Evolutionary conservation across 2,329 filamentous ascomycete genomes (phyloP).

Genomic region (Helicocarpus griseus): DNA sequence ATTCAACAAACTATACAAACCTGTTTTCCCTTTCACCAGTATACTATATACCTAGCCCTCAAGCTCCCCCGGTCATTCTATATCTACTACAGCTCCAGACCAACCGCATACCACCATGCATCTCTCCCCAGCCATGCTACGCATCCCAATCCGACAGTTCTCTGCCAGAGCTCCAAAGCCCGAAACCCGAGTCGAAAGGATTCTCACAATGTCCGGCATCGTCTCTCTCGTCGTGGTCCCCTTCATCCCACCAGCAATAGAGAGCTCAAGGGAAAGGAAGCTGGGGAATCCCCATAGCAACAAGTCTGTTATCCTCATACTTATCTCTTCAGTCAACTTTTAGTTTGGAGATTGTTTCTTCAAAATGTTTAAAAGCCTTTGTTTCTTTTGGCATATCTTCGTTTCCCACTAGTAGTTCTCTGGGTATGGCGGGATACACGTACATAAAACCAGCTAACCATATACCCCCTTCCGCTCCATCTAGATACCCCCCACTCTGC

Average conservation of each 20-base stretch:
- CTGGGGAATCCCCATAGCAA: constrained; percentile 26
- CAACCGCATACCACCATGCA: neutral
- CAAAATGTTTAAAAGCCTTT: too few species aligned
- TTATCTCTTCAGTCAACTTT: neutral
- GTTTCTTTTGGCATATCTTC: too few species aligned
- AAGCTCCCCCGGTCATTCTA: neutral
- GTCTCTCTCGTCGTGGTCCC: constrained; percentile 35
- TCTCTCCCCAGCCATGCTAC: constrained; percentile 18
- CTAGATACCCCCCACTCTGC: constrained; percentile 32
- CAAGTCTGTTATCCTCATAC: constrained; percentile 2
- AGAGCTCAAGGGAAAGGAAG: constrained; percentile 34
- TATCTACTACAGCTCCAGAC: neutral
- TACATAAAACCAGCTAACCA: neutral
- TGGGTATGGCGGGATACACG: too few species aligned
- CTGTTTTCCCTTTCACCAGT: neutral
- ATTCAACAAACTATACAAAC: neutral
- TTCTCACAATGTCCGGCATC: constrained; percentile 33
- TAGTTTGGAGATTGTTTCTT: too few species aligned
- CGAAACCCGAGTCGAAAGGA: constrained; percentile 30
- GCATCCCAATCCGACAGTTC: constrained; percentile 35
- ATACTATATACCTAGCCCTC: neutral
- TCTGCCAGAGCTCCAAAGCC: constrained; percentile 27
- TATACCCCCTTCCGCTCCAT: neutral
- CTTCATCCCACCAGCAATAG: constrained; percentile 38
- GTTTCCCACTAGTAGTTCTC: too few species aligned